Conservation (phyloP, 2,329 filamentous ascomycete species). For the Colletotrichum cereale region DNA sequence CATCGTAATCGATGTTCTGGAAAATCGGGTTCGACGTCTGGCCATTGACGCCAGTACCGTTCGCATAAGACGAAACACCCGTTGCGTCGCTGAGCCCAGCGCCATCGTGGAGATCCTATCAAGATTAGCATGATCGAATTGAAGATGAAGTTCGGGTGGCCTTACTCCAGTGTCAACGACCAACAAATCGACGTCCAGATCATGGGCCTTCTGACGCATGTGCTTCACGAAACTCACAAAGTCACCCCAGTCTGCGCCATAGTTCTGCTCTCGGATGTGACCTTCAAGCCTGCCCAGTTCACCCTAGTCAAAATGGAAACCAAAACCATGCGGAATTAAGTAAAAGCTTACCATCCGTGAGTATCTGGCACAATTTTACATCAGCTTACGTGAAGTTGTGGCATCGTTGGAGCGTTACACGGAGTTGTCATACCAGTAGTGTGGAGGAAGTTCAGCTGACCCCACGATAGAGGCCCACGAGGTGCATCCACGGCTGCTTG, state of each 20-base stretch:
- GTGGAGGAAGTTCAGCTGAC: constrained; percentile 71
- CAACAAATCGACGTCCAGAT: constrained; percentile 70
- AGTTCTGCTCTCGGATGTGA: constrained; percentile 72
- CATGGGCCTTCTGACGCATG: constrained; percentile 69
- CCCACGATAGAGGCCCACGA: constrained; percentile 67
- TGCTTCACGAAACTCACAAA: constrained; percentile 70
- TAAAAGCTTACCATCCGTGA: constrained; percentile 16
- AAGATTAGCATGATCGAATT: constrained; percentile 45
- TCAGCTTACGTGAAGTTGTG: constrained; percentile 57
- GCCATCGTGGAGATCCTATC: constrained; percentile 72
- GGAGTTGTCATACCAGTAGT: not conserved
- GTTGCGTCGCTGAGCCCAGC: constrained; percentile 73
- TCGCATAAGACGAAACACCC: constrained; percentile 40
- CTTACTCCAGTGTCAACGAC: constrained; percentile 69
- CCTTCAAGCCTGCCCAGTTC: constrained; percentile 62
- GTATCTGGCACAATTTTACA: constrained; percentile 64
- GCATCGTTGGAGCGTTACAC: not conserved
- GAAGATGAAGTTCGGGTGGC: not conserved
- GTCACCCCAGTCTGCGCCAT: constrained; percentile 76
- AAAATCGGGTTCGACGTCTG: constrained; percentile 63
- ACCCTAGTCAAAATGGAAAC: not conserved
- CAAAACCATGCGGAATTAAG: too few relatives aligned
- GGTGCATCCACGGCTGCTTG: constrained; percentile 58
- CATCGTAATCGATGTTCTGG: constrained; percentile 56
- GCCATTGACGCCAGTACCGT: constrained; percentile 60